A percentile compares a stretch with the other conserved stretches of the same genome.
Evolutionary conservation across 768 basidiomycete genomes (phyloP).

Genomic region (Boletus pseudopeckii): DNA sequence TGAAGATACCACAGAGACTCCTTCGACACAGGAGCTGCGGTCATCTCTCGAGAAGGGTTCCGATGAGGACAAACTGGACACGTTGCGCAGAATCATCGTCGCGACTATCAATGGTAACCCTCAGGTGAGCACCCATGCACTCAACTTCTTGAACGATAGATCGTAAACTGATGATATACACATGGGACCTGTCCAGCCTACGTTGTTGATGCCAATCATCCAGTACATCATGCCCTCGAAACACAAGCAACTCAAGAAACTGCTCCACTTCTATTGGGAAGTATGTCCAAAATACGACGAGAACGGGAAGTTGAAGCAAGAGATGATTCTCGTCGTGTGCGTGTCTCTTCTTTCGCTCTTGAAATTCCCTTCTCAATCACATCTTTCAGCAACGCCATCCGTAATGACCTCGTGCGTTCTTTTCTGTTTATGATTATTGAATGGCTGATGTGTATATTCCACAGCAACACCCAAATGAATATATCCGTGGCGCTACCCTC

Average conservation of each 20-base stretch:
- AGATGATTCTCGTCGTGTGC: slow-evolving; percentile 99
- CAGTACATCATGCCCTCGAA: slow-evolving; percentile 95
- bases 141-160: background rate
- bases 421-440: background rate
- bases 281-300: slow-evolving; percentile 98
- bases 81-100: slow-evolving; percentile 89
- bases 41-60: slow-evolving; percentile 88
- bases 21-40: slow-evolving; percentile 79
- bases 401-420: slow-evolving; percentile 84
- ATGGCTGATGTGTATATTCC: background rate
- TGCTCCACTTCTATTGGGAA: slow-evolving; percentile 95
- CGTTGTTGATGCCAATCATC: slow-evolving; percentile 95
- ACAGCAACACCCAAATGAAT: slow-evolving; percentile 99
- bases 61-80: slow-evolving; percentile 95
- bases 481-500: slow-evolving; percentile 96
- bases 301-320: slow-evolving; percentile 95
- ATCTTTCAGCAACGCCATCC: slow-evolving; percentile 80
- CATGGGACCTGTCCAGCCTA: slow-evolving; percentile 50
- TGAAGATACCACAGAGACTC: slow-evolving; percentile 69
- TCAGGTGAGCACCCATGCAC: slow-evolving; percentile 53
- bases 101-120: slow-evolving; percentile 93
- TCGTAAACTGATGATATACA: background rate
- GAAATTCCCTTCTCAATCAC: slow-evolving; percentile 7
- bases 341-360: slow-evolving; percentile 33
- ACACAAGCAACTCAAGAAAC: slow-evolving; percentile 96